Evolutionary conservation across 805 yeast genomes (phyloP).

Genomic region (Monosporozyma siamensis): DNA sequence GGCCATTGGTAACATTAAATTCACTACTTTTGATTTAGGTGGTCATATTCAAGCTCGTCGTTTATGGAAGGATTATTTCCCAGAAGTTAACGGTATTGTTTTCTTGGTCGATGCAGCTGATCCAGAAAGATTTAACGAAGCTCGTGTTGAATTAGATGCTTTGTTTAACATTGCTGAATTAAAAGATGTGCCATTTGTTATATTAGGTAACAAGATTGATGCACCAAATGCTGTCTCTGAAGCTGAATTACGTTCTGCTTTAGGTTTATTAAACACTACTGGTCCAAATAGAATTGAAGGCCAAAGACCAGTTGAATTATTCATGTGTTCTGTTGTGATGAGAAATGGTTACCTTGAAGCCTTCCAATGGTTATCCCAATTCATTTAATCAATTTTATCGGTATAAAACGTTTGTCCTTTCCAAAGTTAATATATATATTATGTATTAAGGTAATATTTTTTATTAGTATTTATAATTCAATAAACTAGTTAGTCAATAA

Average conservation of each 20-base stretch:
- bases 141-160: constrained; percentile 90
- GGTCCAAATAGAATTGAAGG: constrained; percentile 69
- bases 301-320: constrained; percentile 88
- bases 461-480: background rate
- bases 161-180: constrained; percentile 89
- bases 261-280: constrained; percentile 81
- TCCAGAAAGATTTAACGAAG: constrained; percentile 88
- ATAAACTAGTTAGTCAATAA: too few relatives aligned
- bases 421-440: too few relatives aligned
- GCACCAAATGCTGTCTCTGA: constrained; percentile 90
- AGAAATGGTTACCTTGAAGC: constrained; percentile 98
- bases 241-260: constrained; percentile 82
- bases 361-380: constrained; percentile 96
- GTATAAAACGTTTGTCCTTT: too few relatives aligned
- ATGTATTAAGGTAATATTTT: background rate
- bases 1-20: constrained; percentile 90
- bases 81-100: constrained; percentile 97
- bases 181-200: constrained; percentile 78
- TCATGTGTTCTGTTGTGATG: constrained; percentile 97
- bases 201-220: constrained; percentile 95
- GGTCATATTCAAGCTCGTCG: constrained; percentile 99
- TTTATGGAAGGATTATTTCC: constrained; percentile 98
- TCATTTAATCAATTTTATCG: constrained; percentile 52
- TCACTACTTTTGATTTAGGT: constrained; percentile 97
- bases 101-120: constrained; percentile 96